Conservation (phyloP, 768 basidiomycete genomes). For the Sporobolomyces phaffii region DNA sequence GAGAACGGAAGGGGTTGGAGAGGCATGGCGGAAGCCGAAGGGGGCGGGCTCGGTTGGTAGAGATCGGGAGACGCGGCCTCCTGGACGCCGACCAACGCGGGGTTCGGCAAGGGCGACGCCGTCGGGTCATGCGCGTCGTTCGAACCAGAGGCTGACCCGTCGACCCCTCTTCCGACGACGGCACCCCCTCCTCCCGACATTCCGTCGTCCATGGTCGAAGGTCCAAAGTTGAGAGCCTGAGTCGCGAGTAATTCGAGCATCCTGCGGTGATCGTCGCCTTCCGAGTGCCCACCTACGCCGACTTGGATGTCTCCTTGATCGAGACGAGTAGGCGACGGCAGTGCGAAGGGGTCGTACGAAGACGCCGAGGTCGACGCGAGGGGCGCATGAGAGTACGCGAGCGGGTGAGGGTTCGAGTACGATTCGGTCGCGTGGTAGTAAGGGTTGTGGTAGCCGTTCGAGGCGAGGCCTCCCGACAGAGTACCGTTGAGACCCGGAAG, state of each 20-base stretch:
- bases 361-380: background rate
- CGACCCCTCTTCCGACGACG: no score
- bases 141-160: no score
- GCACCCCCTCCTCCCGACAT: no score
- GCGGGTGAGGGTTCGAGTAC: background rate
- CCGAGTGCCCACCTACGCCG: background rate
- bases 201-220: background rate
- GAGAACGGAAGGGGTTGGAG: conserved; percentile 11
- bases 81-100: background rate
- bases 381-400: background rate
- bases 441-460: conserved; percentile 12
- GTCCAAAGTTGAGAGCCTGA: conserved; percentile 20
- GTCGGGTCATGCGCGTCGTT: no score
- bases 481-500: conserved; percentile 10
- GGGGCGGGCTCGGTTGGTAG: background rate
- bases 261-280: background rate
- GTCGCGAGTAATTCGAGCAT: conserved; percentile 19
- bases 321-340: conserved; percentile 2
- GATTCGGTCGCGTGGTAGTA: conserved; percentile 3
- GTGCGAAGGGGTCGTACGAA: conserved; percentile 10
- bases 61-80: background rate
- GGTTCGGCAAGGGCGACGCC: background rate
- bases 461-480: background rate
- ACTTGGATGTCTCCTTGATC: background rate
- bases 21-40: conserved; percentile 4